Percentiles rank a stretch among this genome's conserved stretches.
Evolutionary conservation across 345 rosid species (phyloP).

Genomic region (Murraya koenigii): DNA sequence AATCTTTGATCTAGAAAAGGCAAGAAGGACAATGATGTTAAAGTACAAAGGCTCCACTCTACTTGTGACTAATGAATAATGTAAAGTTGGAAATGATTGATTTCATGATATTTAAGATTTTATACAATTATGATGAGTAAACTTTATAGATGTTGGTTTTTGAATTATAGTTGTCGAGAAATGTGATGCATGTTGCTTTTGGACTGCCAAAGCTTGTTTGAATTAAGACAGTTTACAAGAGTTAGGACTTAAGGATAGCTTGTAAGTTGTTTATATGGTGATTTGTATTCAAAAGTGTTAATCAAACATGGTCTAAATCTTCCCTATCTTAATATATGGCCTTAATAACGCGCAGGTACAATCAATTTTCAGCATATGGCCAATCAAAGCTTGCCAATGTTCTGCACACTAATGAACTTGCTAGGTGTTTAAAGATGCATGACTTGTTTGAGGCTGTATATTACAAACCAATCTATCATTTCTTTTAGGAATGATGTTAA

Average conservation of each 20-base stretch:
- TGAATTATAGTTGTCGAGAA: background rate
- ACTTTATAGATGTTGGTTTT: background rate
- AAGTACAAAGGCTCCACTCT: background rate
- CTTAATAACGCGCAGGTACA: slow-evolving; percentile 42
- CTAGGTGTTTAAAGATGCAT: slow-evolving; percentile 60
- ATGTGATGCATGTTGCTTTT: background rate
- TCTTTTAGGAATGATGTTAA: background rate
- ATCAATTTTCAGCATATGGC: slow-evolving; percentile 49
- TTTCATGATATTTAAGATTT: background rate
- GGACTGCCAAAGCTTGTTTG: background rate
- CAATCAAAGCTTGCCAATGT: slow-evolving; percentile 79
- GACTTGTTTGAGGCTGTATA: background rate
- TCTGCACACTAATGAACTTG: slow-evolving; percentile 83
- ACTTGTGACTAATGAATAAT: background rate
- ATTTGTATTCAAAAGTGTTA: background rate
- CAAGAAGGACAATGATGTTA: background rate
- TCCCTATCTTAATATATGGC: background rate
- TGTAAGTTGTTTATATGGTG: background rate
- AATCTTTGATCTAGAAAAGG: background rate
- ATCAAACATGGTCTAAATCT: background rate
- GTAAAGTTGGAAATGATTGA: background rate
- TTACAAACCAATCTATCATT: background rate
- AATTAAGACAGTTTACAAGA: background rate
- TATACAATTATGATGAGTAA: background rate
- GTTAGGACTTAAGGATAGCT: slow-evolving; percentile 1